Evolutionary conservation across 2,329 filamentous ascomycete genomes (phyloP).

Genomic region (Aureobasidium namibiae): DNA sequence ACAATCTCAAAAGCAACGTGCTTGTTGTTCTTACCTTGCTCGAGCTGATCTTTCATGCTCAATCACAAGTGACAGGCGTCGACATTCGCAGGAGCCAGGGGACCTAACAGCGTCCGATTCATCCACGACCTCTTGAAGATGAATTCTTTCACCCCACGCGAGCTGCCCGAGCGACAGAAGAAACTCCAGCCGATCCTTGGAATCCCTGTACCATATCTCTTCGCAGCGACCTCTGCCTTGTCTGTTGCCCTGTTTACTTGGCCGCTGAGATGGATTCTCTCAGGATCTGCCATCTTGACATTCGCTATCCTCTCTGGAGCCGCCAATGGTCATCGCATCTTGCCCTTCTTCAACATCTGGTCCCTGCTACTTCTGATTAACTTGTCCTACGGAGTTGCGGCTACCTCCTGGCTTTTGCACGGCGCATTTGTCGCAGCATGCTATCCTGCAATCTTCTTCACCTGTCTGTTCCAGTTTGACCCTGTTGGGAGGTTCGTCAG

Average conservation of each 20-base stretch:
- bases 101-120: not conserved
- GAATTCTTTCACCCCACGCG: not conserved
- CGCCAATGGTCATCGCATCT: conserved; percentile 28
- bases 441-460: conserved; percentile 35
- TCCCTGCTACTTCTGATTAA: conserved; percentile 39
- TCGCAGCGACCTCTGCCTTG: conserved; percentile 13
- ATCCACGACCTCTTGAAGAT: not conserved
- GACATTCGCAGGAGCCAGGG: not conserved
- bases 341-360: conserved; percentile 40
- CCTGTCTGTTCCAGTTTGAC: conserved; percentile 41
- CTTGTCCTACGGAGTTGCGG: conserved; percentile 37
- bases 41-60: not conserved
- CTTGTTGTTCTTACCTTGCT: not conserved
- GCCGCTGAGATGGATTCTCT: conserved; percentile 32
- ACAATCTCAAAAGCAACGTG: not conserved
- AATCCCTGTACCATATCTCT: conserved; percentile 11
- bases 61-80: not conserved
- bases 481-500: conserved; percentile 29
- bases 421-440: conserved; percentile 34
- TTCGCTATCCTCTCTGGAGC: conserved; percentile 30
- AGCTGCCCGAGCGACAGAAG: conserved; percentile 3
- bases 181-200: conserved; percentile 12
- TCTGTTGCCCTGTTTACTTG: conserved; percentile 21
- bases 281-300: conserved; percentile 33
- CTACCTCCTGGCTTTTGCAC: conserved; percentile 47